phyloP scores from a whole-genome alignment of 2,329 filamentous ascomycete genomes.

The Colletotrichum sp. region DNA sequence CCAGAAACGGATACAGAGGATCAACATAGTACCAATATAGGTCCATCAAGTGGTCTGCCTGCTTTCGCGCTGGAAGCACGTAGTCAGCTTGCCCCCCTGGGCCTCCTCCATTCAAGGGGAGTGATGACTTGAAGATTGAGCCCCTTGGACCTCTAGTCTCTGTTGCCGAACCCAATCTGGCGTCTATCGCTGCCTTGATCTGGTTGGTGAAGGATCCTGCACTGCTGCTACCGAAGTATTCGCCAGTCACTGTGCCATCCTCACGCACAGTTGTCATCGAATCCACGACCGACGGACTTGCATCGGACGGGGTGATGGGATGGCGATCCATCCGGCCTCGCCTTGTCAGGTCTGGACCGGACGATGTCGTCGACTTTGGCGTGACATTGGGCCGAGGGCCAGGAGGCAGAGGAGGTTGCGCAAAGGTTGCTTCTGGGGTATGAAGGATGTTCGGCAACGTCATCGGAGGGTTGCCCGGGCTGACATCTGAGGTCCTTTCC shows the following conservation, averaged over 20 bases:
- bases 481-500: background rate
- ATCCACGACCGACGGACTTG: constrained; percentile 40
- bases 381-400: background rate
- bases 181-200: constrained; percentile 48
- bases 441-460: background rate
- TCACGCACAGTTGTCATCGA: constrained; percentile 52
- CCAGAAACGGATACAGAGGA: constrained; percentile 50
- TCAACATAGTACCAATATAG: constrained; percentile 53
- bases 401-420: background rate
- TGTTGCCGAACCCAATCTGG: constrained; percentile 23
- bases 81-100: constrained; percentile 29
- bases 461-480: background rate
- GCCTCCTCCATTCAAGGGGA: background rate
- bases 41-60: constrained; percentile 48
- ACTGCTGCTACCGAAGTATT: constrained; percentile 53
- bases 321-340: background rate
- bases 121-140: constrained; percentile 24
- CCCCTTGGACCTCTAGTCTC: background rate
- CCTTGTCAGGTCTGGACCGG: background rate
- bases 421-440: background rate
- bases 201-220: constrained; percentile 51
- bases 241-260: constrained; percentile 42
- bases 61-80: constrained; percentile 48
- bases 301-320: constrained; percentile 7
- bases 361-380: background rate